Evolutionary conservation across 2,329 filamentous ascomycete genomes (phyloP).

Genomic region (Neonectria neomacrospora): DNA sequence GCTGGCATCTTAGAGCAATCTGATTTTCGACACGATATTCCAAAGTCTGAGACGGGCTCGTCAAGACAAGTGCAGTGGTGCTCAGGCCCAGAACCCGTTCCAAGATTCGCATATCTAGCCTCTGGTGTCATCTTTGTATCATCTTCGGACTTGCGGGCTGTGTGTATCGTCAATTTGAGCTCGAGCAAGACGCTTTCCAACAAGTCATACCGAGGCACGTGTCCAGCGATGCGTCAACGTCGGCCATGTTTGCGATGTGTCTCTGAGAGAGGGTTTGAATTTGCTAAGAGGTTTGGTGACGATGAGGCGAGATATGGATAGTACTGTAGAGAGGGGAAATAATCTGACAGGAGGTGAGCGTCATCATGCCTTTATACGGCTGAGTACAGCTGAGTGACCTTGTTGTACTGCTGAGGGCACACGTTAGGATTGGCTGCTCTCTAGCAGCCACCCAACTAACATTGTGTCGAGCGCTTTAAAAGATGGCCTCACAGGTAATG

Average conservation of each 20-base stretch:
- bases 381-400: background rate
- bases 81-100: slow-evolving; percentile 7
- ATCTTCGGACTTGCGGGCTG: background rate
- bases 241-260: slow-evolving; percentile 14
- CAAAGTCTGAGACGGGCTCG: slow-evolving; percentile 12
- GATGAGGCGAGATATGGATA: background rate
- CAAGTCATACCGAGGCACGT: slow-evolving; percentile 12
- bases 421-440: background rate
- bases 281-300: background rate
- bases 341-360: slow-evolving; percentile 1
- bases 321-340: background rate
- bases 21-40: slow-evolving; percentile 16
- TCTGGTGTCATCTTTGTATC: background rate
- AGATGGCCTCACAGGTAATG: slow-evolving; percentile 10
- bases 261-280: background rate
- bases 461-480: background rate
- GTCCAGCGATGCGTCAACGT: slow-evolving; percentile 18
- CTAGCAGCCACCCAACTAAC: background rate
- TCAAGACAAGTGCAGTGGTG: slow-evolving; percentile 24
- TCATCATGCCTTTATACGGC: slow-evolving; percentile 13
- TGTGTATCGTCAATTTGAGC: slow-evolving; percentile 1
- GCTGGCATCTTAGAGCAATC: slow-evolving; percentile 8
- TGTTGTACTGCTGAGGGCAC: background rate
- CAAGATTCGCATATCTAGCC: background rate
- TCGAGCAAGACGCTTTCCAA: background rate